Conservation (phyloP, 164 flowering plant species). For the Vitis rotundifolia region DNA sequence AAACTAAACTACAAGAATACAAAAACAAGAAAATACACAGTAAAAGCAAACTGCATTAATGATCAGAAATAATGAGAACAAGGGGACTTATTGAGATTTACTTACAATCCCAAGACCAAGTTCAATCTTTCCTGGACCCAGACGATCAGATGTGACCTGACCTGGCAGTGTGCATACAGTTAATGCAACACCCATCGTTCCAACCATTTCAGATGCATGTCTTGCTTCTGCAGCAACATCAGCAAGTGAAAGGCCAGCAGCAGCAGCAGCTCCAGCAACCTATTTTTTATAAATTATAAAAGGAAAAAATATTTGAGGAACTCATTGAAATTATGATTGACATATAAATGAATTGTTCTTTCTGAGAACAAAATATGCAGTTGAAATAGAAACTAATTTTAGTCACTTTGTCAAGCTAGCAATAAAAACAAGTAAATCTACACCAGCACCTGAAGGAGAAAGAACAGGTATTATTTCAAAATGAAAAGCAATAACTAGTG, state of each 20-base stretch:
- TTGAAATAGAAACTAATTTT: too few relatives aligned
- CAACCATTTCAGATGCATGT: slow-evolving; percentile 83
- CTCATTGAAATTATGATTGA: not conserved
- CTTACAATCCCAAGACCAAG: slow-evolving; percentile 98
- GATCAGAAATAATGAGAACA: not conserved
- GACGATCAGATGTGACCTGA: slow-evolving; percentile 77
- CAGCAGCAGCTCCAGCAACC: slow-evolving; percentile 97
- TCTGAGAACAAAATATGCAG: not conserved
- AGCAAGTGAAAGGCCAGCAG: slow-evolving; percentile 80
- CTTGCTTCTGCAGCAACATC: slow-evolving; percentile 91
- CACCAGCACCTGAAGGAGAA: not conserved
- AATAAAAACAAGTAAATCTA: too few relatives aligned
- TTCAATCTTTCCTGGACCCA: slow-evolving; percentile 95
- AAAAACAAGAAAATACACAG: too few relatives aligned
- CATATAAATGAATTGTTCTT: not conserved
- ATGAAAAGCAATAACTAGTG: too few relatives aligned
- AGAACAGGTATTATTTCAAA: not conserved
- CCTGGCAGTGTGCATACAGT: slow-evolving; percentile 93
- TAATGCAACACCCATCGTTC: slow-evolving; percentile 97
- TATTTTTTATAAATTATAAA: slow-evolving; percentile 11
- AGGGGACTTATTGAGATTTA: not conserved
- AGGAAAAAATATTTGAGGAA: not conserved
- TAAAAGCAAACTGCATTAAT: not conserved
- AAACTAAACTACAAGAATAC: too few relatives aligned
- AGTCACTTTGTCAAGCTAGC: too few relatives aligned